phyloP scores from a whole-genome alignment of 495 filamentous ascomycete species.

The Penicillium herquei region DNA sequence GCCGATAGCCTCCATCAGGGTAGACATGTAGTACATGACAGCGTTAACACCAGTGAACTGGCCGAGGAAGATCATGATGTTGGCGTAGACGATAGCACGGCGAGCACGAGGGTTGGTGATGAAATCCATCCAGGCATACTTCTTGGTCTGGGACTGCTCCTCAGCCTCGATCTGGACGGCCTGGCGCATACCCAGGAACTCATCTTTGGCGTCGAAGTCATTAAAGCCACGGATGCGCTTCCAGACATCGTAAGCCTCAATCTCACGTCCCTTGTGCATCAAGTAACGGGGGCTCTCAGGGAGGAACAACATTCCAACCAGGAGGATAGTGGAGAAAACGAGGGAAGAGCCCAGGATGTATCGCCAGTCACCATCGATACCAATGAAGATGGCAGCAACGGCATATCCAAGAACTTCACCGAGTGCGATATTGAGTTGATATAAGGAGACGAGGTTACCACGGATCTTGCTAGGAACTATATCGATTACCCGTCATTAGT shows the following conservation, averaged over 20 bases:
- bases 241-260: slow-evolving; percentile 59
- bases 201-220: slow-evolving; percentile 48
- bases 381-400: slow-evolving; percentile 59
- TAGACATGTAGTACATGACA: slow-evolving; percentile 63
- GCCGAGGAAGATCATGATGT: slow-evolving; percentile 61
- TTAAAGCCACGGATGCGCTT: slow-evolving; percentile 57
- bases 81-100: slow-evolving; percentile 60
- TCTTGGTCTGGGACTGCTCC: slow-evolving; percentile 35
- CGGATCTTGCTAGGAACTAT: slow-evolving; percentile 50
- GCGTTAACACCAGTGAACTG: slow-evolving; percentile 63
- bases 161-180: slow-evolving; percentile 49
- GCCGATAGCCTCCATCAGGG: slow-evolving; percentile 55
- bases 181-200: slow-evolving; percentile 61
- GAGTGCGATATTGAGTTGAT: slow-evolving; percentile 63
- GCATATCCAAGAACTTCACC: slow-evolving; percentile 63
- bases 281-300: slow-evolving; percentile 57
- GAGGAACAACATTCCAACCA: slow-evolving; percentile 58
- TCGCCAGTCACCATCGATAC: slow-evolving; percentile 59
- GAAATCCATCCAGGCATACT: slow-evolving; percentile 61
- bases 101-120: slow-evolving; percentile 57
- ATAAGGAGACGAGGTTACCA: slow-evolving; percentile 60
- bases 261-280: slow-evolving; percentile 50
- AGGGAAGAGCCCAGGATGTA: slow-evolving; percentile 64
- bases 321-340: slow-evolving; percentile 61
- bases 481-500: slow-evolving; percentile 29